Evolutionary conservation across 1,284 basidiomycete species (phyloP).

Genomic region (Puccinia horiana): DNA sequence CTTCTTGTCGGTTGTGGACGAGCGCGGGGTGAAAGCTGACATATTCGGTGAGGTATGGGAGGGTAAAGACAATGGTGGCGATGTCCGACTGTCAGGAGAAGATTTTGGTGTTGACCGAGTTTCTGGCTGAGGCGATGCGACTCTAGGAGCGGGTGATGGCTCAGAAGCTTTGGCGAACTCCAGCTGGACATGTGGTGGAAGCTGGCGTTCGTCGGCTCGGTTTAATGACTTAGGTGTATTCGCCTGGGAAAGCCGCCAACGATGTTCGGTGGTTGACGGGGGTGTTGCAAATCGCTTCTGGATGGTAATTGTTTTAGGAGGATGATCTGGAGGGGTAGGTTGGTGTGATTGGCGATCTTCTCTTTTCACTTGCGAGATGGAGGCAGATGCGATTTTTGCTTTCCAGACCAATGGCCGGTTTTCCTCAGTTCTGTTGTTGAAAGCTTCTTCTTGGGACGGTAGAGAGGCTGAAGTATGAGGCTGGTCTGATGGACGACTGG

Average conservation of each 20-base stretch:
- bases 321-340: neutral
- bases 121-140: neutral
- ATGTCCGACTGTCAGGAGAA: neutral
- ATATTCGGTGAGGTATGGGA: constrained; percentile 1
- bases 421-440: constrained; percentile 20
- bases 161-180: neutral
- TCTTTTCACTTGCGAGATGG: neutral
- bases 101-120: constrained; percentile 2
- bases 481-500: neutral
- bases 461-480: neutral
- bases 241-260: neutral
- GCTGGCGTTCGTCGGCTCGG: constrained; percentile 23
- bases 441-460: constrained; percentile 42
- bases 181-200: constrained; percentile 30
- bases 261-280: neutral
- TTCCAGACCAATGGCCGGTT: constrained; percentile 20
- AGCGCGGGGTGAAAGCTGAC: neutral
- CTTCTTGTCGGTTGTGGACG: constrained; percentile 25
- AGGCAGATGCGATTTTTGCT: neutral
- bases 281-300: constrained; percentile 7
- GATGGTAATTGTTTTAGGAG: neutral
- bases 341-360: constrained; percentile 8
- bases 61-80: neutral
- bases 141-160: neutral
- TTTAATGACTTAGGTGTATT: constrained; percentile 3